phyloP scores from a whole-genome alignment of 495 filamentous ascomycete genomes.

The Aspergillus incahuasiensis region DNA sequence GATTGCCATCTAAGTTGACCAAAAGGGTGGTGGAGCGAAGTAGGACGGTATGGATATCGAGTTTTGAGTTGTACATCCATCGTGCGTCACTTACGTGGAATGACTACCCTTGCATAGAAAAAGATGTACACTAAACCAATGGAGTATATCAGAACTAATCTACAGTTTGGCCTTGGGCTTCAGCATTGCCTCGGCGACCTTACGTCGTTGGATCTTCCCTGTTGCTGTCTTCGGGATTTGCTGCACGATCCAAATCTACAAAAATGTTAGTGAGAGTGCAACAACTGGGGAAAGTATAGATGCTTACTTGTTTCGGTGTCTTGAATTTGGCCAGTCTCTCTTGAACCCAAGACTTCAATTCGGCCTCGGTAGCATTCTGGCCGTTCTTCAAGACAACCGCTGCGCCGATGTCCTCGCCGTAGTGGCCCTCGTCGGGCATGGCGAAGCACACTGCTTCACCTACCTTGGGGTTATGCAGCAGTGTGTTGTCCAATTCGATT shows the following conservation, averaged over 20 bases:
- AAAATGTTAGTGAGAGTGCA: not conserved
- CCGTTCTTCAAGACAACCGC: constrained; percentile 70
- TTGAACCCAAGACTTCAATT: constrained; percentile 61
- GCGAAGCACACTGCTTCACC: constrained; percentile 79
- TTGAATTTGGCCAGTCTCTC: constrained; percentile 75
- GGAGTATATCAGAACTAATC: not conserved
- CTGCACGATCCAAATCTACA: constrained; percentile 68
- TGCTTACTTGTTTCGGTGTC: constrained; percentile 70
- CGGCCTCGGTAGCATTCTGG: constrained; percentile 44
- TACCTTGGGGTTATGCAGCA: constrained; percentile 63
- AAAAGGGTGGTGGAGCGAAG: not conserved
- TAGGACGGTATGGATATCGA: not conserved
- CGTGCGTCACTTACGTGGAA: not conserved
- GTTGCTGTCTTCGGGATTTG: constrained; percentile 88
- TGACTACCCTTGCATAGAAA: not conserved
- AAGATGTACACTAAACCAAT: not conserved
- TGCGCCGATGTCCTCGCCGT: constrained; percentile 76
- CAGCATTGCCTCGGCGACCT: constrained; percentile 75
- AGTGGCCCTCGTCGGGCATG: constrained; percentile 46
- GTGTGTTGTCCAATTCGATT: constrained; percentile 76
- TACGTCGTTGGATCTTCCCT: constrained; percentile 76
- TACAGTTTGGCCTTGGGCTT: constrained; percentile 45
- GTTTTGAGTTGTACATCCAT: not conserved
- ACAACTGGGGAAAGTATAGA: constrained; percentile 1
- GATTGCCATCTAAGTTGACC: too few species aligned